These are phyloP conservation scores for Ceratocystis ficicola DNA, from an alignment of 2,329 filamentous ascomycete species.

Conservation along the genomic window DNA sequence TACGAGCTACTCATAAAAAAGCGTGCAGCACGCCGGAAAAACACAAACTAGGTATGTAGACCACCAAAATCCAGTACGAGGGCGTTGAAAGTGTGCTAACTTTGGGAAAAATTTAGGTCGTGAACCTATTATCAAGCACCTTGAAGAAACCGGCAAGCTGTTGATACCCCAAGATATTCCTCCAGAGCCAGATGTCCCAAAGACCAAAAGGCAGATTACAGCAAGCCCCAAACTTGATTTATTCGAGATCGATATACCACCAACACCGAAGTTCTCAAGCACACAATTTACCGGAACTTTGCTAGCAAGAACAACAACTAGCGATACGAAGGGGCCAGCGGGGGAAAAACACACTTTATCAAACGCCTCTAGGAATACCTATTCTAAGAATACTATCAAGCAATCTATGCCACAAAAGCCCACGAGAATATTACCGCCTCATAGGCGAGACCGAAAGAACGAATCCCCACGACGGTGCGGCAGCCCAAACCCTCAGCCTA, in stretches of 20 bases:
- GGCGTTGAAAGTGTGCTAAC: background rate
- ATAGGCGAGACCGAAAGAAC: background rate
- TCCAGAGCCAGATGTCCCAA: background rate
- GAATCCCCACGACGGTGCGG: background rate
- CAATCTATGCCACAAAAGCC: background rate
- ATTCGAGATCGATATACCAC: background rate
- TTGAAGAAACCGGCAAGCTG: background rate
- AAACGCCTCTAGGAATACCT: background rate
- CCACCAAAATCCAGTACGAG: background rate
- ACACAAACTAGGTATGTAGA: background rate
- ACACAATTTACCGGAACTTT: background rate
- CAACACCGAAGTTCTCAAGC: background rate
- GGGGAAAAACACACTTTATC: background rate
- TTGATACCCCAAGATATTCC: background rate
- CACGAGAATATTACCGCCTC: background rate
- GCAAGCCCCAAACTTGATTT: conserved; percentile 4
- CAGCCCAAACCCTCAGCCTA: background rate
- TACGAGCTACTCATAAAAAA: background rate
- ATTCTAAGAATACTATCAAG: background rate
- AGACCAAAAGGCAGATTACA: background rate
- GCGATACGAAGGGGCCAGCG: background rate
- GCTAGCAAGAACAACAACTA: background rate
- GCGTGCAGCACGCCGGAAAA: background rate
- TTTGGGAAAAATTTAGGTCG: background rate
- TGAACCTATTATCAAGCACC: background rate